Evolutionary conservation across 2,329 filamentous ascomycete genomes (phyloP).

Genomic region (Magnaporthiopsis poae): DNA sequence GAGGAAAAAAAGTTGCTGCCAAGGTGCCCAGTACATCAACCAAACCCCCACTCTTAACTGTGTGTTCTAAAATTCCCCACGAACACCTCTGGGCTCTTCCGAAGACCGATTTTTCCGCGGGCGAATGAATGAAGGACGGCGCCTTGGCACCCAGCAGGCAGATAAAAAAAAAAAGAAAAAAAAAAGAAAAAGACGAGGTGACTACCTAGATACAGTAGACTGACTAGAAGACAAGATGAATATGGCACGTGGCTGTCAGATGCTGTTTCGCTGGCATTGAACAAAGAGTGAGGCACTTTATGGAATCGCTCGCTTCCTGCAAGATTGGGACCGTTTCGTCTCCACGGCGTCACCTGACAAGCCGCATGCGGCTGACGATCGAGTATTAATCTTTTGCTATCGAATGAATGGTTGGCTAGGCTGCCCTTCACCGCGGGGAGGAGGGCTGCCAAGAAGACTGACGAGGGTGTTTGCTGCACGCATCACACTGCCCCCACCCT

Average conservation of each 20-base stretch:
- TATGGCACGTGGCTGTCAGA: not conserved
- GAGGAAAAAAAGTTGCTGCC: not conserved
- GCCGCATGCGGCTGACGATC: conserved; percentile 6
- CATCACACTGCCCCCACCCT: not conserved
- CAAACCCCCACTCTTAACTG: not conserved
- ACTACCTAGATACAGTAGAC: no score
- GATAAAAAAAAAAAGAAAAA: not conserved
- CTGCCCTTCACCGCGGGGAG: not conserved
- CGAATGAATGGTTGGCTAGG: not conserved
- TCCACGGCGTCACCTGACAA: conserved; percentile 2
- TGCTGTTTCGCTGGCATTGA: not conserved
- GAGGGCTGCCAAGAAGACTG: not conserved
- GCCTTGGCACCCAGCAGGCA: no score
- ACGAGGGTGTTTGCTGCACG: not conserved
- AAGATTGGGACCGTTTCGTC: not conserved
- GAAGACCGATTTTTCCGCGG: not conserved
- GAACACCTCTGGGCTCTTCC: not conserved
- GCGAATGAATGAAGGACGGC: not conserved
- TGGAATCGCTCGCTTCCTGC: not conserved
- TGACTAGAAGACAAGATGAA: not conserved
- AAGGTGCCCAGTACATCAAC: not conserved
- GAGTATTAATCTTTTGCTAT: not conserved
- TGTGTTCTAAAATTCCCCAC: not conserved
- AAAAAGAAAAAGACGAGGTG: no score
- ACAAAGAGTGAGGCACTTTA: not conserved